Conservation (phyloP, 306 rosid genomes). For the Boehmeria nivea region DNA sequence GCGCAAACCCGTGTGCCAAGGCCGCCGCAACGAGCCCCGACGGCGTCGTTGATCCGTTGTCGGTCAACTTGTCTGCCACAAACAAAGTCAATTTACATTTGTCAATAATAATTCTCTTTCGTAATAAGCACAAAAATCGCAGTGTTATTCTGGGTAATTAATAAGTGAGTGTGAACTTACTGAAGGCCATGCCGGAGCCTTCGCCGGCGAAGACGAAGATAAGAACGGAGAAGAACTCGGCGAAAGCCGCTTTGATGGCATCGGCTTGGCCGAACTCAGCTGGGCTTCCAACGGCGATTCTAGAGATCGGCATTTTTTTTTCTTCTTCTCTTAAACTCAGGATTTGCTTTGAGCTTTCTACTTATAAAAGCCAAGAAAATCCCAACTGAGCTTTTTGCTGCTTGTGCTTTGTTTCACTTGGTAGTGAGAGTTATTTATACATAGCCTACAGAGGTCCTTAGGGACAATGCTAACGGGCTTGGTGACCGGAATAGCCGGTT, state of each 20-base stretch:
- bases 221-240: constrained; percentile 68
- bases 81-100: neutral
- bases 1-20: constrained; percentile 59
- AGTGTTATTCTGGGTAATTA: too few species aligned
- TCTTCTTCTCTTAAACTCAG: neutral
- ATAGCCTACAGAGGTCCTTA: neutral
- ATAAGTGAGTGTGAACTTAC: constrained; percentile 26
- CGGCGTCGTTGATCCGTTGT: constrained; percentile 53
- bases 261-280: constrained; percentile 37
- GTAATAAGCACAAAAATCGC: too few species aligned
- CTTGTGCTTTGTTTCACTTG: neutral
- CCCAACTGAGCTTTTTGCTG: too few species aligned
- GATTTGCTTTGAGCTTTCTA: neutral
- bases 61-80: constrained; percentile 52
- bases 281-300: constrained; percentile 45
- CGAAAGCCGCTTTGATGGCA: constrained; percentile 51
- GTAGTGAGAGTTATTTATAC: constrained; percentile 29
- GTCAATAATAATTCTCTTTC: too few species aligned
- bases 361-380: too few species aligned
- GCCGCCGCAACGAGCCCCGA: constrained; percentile 67
- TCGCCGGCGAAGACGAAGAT: constrained; percentile 70
- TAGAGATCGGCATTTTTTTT: constrained; percentile 45
- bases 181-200: constrained; percentile 71
- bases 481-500: constrained; percentile 24
- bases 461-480: constrained; percentile 2